Conservation (phyloP, 1,284 basidiomycete species). For the Irpex lacteus region DNA sequence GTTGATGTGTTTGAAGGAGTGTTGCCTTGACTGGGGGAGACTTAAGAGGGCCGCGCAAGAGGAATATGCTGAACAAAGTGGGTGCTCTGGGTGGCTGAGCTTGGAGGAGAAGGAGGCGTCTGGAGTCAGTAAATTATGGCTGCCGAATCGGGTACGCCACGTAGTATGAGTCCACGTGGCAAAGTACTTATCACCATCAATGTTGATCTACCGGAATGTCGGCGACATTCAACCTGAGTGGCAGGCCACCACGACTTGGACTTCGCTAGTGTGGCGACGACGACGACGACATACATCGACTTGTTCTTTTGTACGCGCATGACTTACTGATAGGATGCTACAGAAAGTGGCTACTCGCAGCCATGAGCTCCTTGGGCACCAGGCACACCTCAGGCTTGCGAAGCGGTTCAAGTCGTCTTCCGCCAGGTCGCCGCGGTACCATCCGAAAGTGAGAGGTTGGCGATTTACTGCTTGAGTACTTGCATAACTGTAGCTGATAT, state of each 20-base stretch:
- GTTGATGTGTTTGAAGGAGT: background rate
- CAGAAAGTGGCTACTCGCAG: background rate
- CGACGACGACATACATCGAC: too few species aligned
- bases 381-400: too few species aligned
- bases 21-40: background rate
- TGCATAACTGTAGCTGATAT: background rate
- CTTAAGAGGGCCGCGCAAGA: background rate
- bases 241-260: too few species aligned
- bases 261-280: too few species aligned
- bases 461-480: constrained; percentile 2
- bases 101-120: too few species aligned
- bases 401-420: background rate
- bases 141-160: constrained; percentile 2
- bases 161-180: constrained; percentile 5
- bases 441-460: constrained; percentile 42
- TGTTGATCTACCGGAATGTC: background rate
- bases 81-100: background rate
- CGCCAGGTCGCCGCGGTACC: background rate
- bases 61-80: background rate
- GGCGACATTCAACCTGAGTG: too few species aligned
- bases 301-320: too few species aligned
- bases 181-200: background rate
- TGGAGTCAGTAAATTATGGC: background rate
- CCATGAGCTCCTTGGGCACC: too few species aligned
- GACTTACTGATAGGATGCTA: background rate